A percentile compares a stretch with the other conserved stretches of the same genome.
Evolutionary conservation across 225 moss, liverwort and hornwort genomes (phyloP).

Genomic region (Bryoerythrophyllum caledonicum): DNA sequence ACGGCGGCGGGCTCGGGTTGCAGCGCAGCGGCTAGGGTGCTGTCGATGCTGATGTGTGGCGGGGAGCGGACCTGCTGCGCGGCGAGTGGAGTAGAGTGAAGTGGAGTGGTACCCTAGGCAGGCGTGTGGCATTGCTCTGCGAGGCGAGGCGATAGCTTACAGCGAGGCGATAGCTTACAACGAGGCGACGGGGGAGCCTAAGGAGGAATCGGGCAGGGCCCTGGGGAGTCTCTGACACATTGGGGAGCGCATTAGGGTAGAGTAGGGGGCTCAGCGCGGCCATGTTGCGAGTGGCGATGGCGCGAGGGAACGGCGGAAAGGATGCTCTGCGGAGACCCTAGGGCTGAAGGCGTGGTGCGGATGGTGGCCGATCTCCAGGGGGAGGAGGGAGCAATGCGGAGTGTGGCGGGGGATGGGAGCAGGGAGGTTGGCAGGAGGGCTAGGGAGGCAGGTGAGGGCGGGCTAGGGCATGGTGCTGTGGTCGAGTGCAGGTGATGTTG

Average conservation of each 20-base stretch:
- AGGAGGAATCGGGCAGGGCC: background rate
- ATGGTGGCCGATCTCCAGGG: conserved; percentile 24
- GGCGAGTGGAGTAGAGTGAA: background rate
- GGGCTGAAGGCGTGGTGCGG: background rate
- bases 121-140: background rate
- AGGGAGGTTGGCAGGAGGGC: conserved; percentile 16
- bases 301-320: conserved; percentile 8
- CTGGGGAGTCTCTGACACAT: conserved; percentile 31
- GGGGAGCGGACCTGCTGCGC: background rate
- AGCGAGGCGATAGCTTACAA: too few species aligned
- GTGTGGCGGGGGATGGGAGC: conserved; percentile 37
- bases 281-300: conserved; percentile 14
- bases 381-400: conserved; percentile 34
- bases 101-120: background rate
- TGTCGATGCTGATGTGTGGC: background rate
- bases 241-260: conserved; percentile 45
- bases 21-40: background rate
- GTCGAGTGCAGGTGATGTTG: conserved; percentile 21
- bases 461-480: conserved; percentile 34
- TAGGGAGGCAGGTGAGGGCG: background rate
- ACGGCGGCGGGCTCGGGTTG: background rate
- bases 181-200: background rate
- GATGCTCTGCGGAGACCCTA: background rate
- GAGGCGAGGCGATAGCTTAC: background rate
- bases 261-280: conserved; percentile 14